Evolutionary conservation across 257 asterid species (phyloP), one percentile per base, ranked within the genome.

Genomic region (Misopates orontium): DNA sequence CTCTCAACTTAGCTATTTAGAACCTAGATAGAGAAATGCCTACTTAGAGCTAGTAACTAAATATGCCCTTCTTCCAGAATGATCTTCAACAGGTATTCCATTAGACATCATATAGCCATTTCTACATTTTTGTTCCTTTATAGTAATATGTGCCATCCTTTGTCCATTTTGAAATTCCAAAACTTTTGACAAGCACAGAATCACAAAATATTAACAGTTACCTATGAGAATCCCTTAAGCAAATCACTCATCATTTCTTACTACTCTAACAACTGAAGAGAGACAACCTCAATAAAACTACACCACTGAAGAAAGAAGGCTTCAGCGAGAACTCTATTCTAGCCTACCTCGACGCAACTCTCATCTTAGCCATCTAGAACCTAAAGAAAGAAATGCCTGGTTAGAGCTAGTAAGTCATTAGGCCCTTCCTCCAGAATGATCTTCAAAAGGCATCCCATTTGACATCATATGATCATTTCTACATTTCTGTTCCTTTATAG

Each of bases 181-280:
- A 64, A 13, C 10, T n/a, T 48, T 10, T n/a, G 24, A 36, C 10
- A 0, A 25, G 24, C 25, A 20, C 51, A 44, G 10, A 9, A n/a
- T 51, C 72, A 59, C 32, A 50, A 4, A 24, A 68, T 15, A 20
- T 42, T 8, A 45, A 52, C 28, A 12, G 40, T 31, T 22, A 25
- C n/a, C 55, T 40, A 67, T 54, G 55, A 45, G 48, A 48, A 56
- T 12, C 31, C 28, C 16, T 70, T 41, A 39, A 47, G 57, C 52
- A 55, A 63, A 63, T 15, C 47, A 28, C 47, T 51, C 24, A 23
- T 62, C 15, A 36, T 23, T 25, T 51, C 68, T 50, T 25, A 39
- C 11, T 39, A 39, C 25, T 42, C 25, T 44, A 20, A 41, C 47
- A 28, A 44, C 56, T 44, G 45, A 54, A 40, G 56, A 56, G 6